Base-by-base conservation (phyloP, 2,329 filamentous ascomycete species). In the Penicillium hesseltinei region DNA sequence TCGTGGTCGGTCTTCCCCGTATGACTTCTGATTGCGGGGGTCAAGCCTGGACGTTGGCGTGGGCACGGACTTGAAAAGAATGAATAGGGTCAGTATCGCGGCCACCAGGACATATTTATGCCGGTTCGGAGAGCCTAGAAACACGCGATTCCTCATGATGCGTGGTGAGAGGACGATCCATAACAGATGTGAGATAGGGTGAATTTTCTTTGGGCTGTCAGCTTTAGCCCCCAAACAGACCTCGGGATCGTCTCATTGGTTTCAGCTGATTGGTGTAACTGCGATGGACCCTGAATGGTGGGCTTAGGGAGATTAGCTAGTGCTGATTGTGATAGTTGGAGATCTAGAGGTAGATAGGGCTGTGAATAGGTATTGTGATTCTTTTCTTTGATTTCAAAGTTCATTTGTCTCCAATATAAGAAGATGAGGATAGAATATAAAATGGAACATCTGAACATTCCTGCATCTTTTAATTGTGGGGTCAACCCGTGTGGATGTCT, bases 1-100 rank as follows among this genome's bases (percentile, higher is more conserved):
- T 17, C 59, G 66, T 2, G 71, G 69, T 11, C 51, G 58, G 29
- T 62, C 54, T 11, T 61, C 56, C 21, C 35, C 42, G 29, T 51
- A 35, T 4, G 15, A 15, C 5, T 17, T 27, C 6, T 23, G 23
- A 3, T 15, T 17, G 35, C n/a, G 54, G 38, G 45, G 43, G 27
- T 56, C 53, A 31, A 60, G 39, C 11, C 39, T 47, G 7, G 46
- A 50, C 13, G 51, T 58, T 23, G 58, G 23, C 4, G 47, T 23
- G 10, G 63, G 61, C 15, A 64, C 48, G 27, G 46, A 44, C 33
- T 55, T 55, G 43, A 60, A 31, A 5, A 65, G n/a, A 10, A 62
- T 23, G 10, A 57, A 54, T 1, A 61, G 25, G 19, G 51, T 31
- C 9, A 58, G 25, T 36, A 60, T 38, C 19, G 49, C 49, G 13